These are phyloP conservation scores for Pseudoneurospora amorphoporcata DNA, from an alignment of 495 filamentous ascomycete genomes.

Conservation along the genomic window DNA sequence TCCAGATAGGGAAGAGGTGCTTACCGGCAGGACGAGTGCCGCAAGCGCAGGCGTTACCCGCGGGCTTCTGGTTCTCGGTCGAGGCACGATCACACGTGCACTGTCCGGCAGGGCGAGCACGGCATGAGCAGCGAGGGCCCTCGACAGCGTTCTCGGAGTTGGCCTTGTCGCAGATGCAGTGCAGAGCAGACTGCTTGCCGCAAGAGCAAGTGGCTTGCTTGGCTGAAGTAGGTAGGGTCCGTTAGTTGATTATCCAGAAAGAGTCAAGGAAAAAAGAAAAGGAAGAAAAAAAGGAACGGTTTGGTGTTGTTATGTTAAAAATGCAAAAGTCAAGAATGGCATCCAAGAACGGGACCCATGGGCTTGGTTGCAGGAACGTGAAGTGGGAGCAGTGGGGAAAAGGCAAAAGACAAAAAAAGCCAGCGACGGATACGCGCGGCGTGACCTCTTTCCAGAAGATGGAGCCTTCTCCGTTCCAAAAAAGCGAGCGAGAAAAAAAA, in stretches of 20 bases:
- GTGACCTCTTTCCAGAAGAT: not conserved
- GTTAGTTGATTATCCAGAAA: not conserved
- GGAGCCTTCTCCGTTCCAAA: not conserved
- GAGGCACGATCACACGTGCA: slow-evolving; percentile 72
- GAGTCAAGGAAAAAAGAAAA: not conserved
- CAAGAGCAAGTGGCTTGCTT: slow-evolving; percentile 70
- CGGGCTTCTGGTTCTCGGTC: slow-evolving; percentile 56
- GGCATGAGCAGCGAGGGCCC: slow-evolving; percentile 78
- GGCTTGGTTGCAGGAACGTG: not conserved
- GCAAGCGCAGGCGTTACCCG: slow-evolving; percentile 55
- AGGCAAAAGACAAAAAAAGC: not conserved
- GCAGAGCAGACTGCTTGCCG: slow-evolving; percentile 72
- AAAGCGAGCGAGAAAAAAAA: not conserved
- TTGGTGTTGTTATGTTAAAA: not conserved
- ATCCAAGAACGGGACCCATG: not conserved
- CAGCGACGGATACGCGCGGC: not conserved
- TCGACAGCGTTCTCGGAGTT: slow-evolving; percentile 58
- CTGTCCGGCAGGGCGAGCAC: slow-evolving; percentile 60
- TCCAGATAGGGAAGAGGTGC: slow-evolving; percentile 9
- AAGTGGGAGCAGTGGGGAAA: not conserved
- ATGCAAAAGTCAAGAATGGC: not conserved
- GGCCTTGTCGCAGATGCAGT: slow-evolving; percentile 78
- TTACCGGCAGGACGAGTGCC: slow-evolving; percentile 61
- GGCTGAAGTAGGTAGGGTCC: slow-evolving; percentile 16
- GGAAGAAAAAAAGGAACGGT: not conserved